Conservation (phyloP, 352 stramenopile genomes). For the Phytopythium helicoides region DNA sequence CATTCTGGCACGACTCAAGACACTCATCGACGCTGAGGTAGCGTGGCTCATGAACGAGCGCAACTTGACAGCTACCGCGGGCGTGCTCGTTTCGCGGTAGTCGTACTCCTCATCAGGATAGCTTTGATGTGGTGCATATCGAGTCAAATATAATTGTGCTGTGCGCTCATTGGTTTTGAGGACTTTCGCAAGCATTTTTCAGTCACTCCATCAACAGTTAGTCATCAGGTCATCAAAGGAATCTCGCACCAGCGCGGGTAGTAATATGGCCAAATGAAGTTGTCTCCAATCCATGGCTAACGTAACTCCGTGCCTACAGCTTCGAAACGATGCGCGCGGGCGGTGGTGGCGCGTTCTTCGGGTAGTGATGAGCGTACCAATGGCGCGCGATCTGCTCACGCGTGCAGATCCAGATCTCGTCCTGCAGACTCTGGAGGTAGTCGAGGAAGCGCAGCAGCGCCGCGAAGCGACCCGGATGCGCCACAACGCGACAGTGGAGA, state of each 20-base stretch:
- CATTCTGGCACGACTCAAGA: constrained; percentile 64
- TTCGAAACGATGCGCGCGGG: constrained; percentile 25
- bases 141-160: no score
- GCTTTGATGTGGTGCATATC: no score
- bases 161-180: no score
- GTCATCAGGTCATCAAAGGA: no score
- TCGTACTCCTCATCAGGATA: constrained; percentile 1
- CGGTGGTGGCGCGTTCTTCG: constrained; percentile 14
- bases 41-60: constrained; percentile 67
- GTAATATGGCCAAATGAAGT: no score
- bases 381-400: constrained; percentile 93
- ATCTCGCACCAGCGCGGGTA: no score
- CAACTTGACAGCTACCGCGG: constrained; percentile 18
- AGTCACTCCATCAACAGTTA: no score
- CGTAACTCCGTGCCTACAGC: background rate
- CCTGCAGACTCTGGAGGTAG: constrained; percentile 84
- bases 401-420: constrained; percentile 93
- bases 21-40: constrained; percentile 62
- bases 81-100: constrained; percentile 44
- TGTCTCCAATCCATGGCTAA: no score
- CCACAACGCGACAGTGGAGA: constrained; percentile 91
- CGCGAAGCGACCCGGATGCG: constrained; percentile 85
- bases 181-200: no score
- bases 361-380: constrained; percentile 92
- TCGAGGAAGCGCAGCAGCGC: constrained; percentile 93